Base-by-base conservation (phyloP, 1,139 yeast species). In the Sugiyamaella pinicola region DNA sequence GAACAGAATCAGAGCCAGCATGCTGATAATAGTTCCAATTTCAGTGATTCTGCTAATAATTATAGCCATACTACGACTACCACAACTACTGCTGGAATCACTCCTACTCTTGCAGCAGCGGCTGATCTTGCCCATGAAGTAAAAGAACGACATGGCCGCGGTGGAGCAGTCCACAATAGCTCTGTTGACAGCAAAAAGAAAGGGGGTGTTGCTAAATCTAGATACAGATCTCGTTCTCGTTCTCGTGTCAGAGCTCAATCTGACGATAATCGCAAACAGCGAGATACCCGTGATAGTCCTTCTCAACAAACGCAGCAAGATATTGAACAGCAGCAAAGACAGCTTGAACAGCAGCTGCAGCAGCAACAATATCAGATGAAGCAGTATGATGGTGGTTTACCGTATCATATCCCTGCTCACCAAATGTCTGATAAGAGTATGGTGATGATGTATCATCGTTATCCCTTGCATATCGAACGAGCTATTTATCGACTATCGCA, bases 401-500 rank as follows among this genome's bases (percentile, higher is more conserved):
- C 74, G 1, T 70, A 70, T 52, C 69, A 67, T 46, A 70, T 70
- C 24, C 74, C 74, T 5, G 65, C 71, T 4, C 73, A 70, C 54
- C 73, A 70, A 58, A 63, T 68, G 58, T 63, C 69, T 15, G 73
- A 70, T 51, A 64, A 68, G 46, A 65, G 72, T 26, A 59, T 64
- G 58, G 64, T 69, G 47, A 71, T 71, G 74, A 63, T 69, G 68
- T 64, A 69, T 57, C 73, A 71, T 65, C 76, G 99, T 59, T 87
- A 88, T 68, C 97, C 98, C 0, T 84, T 93, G 44, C 96, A 91
- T 68, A 95, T 93, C 44, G 99, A 95, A 70, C 78, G 99, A 43
- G 98, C 99, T 1, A 87, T 95, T 52, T 93, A 93, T 69, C 76
- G 99, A 55, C 76, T 95, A 56, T 87, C 96, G 41, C 99, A 93